A percentile compares a stretch with the other conserved stretches of the same genome.
phyloP scores from a whole-genome alignment of 2,329 filamentous ascomycete genomes.

The Ophiocordyceps camponoti-floridani region DNA sequence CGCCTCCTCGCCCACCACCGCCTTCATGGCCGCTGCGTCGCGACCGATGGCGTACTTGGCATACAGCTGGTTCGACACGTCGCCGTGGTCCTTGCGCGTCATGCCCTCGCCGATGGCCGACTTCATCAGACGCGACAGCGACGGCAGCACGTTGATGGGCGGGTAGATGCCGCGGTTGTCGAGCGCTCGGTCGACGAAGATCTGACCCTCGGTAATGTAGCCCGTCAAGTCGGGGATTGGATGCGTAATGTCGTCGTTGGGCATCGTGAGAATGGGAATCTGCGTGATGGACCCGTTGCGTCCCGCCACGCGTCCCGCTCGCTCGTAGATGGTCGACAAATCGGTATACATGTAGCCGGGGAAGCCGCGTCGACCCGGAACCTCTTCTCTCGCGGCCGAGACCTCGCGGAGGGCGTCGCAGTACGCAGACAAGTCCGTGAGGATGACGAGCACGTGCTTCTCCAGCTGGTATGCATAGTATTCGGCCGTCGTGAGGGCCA shows the following conservation, averaged over 20 bases:
- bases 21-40: constrained; percentile 97
- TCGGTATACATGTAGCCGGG: constrained; percentile 99
- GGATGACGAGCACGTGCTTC: constrained; percentile 98
- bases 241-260: constrained; percentile 98
- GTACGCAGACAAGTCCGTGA: constrained; percentile 95
- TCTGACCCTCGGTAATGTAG: constrained; percentile 98
- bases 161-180: constrained; percentile 97
- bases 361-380: constrained; percentile 96
- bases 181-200: constrained; percentile 87
- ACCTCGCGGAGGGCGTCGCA: constrained; percentile 98
- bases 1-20: constrained; percentile 95
- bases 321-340: constrained; percentile 99
- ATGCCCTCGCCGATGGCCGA: constrained; percentile 96
- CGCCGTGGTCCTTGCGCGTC: constrained; percentile 90
- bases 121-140: constrained; percentile 98
- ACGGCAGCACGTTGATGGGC: constrained; percentile 95
- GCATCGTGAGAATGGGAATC: constrained; percentile 98
- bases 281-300: constrained; percentile 98
- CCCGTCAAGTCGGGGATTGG: constrained; percentile 97
- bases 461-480: constrained; percentile 99
- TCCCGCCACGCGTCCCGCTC: constrained; percentile 90
- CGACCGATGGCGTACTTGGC: constrained; percentile 99
- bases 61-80: constrained; percentile 98
- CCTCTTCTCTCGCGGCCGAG: constrained; percentile 93
- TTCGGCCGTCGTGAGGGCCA: constrained; percentile 93